phyloP scores from a whole-genome alignment of 202 grass and related monocot species.

The Tripidium arundinaceum region DNA sequence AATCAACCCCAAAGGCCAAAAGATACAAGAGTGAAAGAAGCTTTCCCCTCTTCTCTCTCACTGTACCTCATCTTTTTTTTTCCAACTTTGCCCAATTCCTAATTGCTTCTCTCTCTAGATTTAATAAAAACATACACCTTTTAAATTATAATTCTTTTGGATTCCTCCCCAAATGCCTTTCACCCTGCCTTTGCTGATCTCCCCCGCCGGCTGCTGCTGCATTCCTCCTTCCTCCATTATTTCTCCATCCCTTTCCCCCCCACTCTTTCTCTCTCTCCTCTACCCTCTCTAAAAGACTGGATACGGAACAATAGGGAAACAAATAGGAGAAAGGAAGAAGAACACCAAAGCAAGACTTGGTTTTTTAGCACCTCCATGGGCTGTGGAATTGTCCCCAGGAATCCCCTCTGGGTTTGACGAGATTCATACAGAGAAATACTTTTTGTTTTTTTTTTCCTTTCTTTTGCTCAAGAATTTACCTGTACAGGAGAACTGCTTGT shows the following conservation, averaged over 20 bases:
- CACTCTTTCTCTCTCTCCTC: conserved; percentile 30
- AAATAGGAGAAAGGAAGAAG: conserved; percentile 42
- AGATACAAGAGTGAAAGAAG: conserved; percentile 37
- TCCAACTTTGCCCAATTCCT: conserved; percentile 30
- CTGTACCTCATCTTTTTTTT: conserved; percentile 39
- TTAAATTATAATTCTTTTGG: conserved; percentile 43
- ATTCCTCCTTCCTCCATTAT: conserved; percentile 50
- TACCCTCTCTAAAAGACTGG: conserved; percentile 43
- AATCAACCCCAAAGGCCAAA: conserved; percentile 24
- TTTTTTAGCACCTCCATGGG: conserved; percentile 35
- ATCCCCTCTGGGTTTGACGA: conserved; percentile 47
- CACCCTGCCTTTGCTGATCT: background rate
- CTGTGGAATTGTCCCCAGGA: conserved; percentile 41
- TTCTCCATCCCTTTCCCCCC: conserved; percentile 56
- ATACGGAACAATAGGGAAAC: conserved; percentile 52
- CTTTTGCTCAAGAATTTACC: conserved; percentile 35
- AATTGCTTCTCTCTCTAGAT: conserved; percentile 36
- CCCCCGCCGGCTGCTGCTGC: background rate
- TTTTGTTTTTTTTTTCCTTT: conserved; percentile 42
- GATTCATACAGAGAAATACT: conserved; percentile 47
- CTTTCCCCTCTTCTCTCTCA: conserved; percentile 5
- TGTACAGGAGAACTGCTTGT: conserved; percentile 38
- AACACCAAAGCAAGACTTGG: conserved; percentile 52
- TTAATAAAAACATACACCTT: conserved; percentile 39
- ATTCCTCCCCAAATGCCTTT: conserved; percentile 43